Conservation (phyloP, 2,329 filamentous ascomycete species). For the Fusarium pseudoanthophilum region DNA sequence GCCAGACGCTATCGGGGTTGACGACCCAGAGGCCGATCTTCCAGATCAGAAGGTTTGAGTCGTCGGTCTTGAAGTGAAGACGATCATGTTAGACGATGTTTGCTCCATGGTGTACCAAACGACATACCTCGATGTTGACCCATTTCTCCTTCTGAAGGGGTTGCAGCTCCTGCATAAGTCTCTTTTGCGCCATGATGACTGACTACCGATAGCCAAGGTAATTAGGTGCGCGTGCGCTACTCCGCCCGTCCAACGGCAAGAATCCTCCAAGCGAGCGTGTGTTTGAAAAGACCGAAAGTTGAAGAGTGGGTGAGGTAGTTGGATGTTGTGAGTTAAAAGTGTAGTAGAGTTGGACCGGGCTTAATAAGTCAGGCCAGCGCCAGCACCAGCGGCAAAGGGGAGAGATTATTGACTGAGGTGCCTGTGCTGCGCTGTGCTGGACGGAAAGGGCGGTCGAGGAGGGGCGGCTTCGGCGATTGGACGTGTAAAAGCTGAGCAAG, state of each 20-base stretch:
- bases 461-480: constrained; percentile 35
- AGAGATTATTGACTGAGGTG: background rate
- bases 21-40: constrained; percentile 89
- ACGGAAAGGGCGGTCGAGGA: constrained; percentile 45
- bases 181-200: constrained; percentile 67
- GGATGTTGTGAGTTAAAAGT: constrained; percentile 14
- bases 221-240: background rate
- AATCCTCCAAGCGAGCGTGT: constrained; percentile 15
- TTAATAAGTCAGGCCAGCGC: constrained; percentile 41
- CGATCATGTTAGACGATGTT: constrained; percentile 16
- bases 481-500: constrained; percentile 4
- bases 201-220: background rate
- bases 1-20: constrained; percentile 90
- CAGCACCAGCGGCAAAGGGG: constrained; percentile 35
- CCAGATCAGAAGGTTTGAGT: constrained; percentile 90
- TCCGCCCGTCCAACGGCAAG: background rate
- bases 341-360: constrained; percentile 29
- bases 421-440: background rate
- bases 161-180: constrained; percentile 90
- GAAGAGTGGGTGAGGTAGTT: background rate
- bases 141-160: constrained; percentile 88
- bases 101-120: background rate
- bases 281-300: background rate
- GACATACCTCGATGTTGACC: constrained; percentile 84
- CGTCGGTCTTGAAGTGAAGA: constrained; percentile 70